Evolutionary conservation across 345 rosid species (phyloP).

Genomic region (Geranium brycei): DNA sequence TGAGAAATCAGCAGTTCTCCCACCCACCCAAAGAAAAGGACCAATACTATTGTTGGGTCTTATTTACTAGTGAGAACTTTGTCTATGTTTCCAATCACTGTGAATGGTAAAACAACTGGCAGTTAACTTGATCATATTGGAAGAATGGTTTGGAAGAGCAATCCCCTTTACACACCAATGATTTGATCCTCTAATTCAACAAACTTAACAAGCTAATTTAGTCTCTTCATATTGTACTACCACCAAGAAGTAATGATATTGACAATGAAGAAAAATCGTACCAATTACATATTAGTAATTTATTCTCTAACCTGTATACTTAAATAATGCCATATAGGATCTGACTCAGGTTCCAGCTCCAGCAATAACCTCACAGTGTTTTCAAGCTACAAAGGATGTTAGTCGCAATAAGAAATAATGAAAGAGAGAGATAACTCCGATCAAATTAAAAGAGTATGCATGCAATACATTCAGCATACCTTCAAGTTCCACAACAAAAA

Average conservation of each 20-base stretch:
- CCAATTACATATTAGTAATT: background rate
- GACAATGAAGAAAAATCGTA: background rate
- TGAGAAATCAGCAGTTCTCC: background rate
- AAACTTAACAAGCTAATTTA: background rate
- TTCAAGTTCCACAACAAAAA: background rate
- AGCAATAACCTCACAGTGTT: conserved; percentile 88
- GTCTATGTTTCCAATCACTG: background rate
- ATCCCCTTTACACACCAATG: background rate
- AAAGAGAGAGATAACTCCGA: conserved; percentile 1
- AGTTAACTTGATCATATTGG: background rate
- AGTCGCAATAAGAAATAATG: conserved; percentile 3
- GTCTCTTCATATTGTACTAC: background rate
- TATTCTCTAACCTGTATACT: conserved; percentile 67
- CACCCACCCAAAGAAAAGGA: background rate
- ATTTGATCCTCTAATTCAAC: background rate
- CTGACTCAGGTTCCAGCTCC: conserved; percentile 96
- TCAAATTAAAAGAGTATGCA: no score
- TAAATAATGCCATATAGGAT: conserved; percentile 95
- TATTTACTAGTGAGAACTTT: background rate
- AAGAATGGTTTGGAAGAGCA: background rate
- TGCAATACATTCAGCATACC: background rate
- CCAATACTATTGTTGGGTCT: no score
- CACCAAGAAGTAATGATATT: background rate
- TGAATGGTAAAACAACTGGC: background rate
- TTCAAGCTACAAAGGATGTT: conserved; percentile 51